Conservation (phyloP, 1,284 basidiomycete genomes). For the Porphyrellus sp. region DNA sequence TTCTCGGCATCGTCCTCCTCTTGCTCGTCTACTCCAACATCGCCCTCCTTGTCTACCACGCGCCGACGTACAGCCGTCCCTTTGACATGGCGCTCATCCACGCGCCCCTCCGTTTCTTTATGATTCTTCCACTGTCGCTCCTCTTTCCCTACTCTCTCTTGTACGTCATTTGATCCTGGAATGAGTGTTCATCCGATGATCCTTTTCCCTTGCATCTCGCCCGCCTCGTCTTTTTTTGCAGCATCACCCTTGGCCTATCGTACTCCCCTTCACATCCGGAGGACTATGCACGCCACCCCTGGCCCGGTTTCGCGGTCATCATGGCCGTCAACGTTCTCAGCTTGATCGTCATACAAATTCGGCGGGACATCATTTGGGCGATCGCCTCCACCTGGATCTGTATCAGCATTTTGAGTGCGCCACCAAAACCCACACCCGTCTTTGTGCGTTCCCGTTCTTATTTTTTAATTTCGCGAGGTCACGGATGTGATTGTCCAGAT, state of each 20-base stretch:
- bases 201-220: constrained; percentile 2
- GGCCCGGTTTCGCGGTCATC: constrained; percentile 61
- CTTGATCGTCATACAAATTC: constrained; percentile 49
- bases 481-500: constrained; percentile 37
- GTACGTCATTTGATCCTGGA: constrained; percentile 27
- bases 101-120: constrained; percentile 68
- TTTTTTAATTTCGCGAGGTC: background rate
- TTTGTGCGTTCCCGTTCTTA: constrained; percentile 45
- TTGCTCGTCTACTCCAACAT: constrained; percentile 66
- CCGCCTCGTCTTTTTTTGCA: too few species aligned
- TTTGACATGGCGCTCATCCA: constrained; percentile 69
- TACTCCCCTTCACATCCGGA: constrained; percentile 41
- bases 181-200: constrained; percentile 30
- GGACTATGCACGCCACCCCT: constrained; percentile 52
- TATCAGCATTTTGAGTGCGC: constrained; percentile 56
- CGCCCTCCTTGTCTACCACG: constrained; percentile 62
- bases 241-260: constrained; percentile 55
- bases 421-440: constrained; percentile 59
- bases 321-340: constrained; percentile 57
- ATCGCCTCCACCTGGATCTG: constrained; percentile 69
- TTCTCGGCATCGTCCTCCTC: constrained; percentile 58
- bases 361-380: constrained; percentile 69
- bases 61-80: constrained; percentile 52
- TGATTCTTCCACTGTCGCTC: constrained; percentile 52
- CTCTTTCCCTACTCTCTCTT: constrained; percentile 53